phyloP scores from a whole-genome alignment of 2,329 filamentous ascomycete genomes.

The Diaporthe longicolla region DNA sequence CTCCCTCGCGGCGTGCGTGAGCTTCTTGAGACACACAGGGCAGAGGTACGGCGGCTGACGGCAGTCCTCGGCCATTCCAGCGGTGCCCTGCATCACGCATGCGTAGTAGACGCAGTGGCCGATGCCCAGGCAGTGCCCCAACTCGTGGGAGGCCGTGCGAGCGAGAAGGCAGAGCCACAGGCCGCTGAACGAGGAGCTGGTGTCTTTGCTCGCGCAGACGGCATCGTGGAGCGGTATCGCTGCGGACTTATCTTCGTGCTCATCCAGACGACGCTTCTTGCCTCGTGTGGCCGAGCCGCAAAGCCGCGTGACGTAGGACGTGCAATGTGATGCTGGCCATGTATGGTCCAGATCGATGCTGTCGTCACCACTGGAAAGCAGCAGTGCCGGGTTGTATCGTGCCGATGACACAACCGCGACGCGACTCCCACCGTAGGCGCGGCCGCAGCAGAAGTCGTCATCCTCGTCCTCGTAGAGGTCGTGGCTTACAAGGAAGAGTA shows the following conservation, averaged over 20 bases:
- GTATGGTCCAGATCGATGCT: slow-evolving; percentile 63
- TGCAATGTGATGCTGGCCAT: slow-evolving; percentile 77
- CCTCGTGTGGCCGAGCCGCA: slow-evolving; percentile 46
- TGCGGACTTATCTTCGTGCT: neutral
- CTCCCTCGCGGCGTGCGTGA: slow-evolving; percentile 53
- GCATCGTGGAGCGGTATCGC: slow-evolving; percentile 53
- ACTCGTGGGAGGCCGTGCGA: slow-evolving; percentile 73
- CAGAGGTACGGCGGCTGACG: slow-evolving; percentile 76
- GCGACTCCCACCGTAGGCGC: slow-evolving; percentile 75
- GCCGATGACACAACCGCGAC: slow-evolving; percentile 74
- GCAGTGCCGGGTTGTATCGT: slow-evolving; percentile 68
- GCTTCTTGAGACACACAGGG: slow-evolving; percentile 70
- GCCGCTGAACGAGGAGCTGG: slow-evolving; percentile 47
- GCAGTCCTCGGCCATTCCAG: slow-evolving; percentile 69
- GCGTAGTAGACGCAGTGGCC: slow-evolving; percentile 77
- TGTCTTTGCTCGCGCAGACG: slow-evolving; percentile 47
- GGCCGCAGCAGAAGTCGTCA: slow-evolving; percentile 76
- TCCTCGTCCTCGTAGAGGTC: slow-evolving; percentile 77
- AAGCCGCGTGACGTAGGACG: slow-evolving; percentile 59
- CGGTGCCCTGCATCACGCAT: slow-evolving; percentile 74
- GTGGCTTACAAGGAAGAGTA: slow-evolving; percentile 70
- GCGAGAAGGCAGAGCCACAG: slow-evolving; percentile 72
- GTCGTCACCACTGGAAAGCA: slow-evolving; percentile 55
- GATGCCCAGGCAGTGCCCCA: slow-evolving; percentile 77
- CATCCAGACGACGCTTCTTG: slow-evolving; percentile 26